Evolutionary conservation across 75 land plant species (phyloP).

Genomic region (Isoetes taiwanensis): DNA sequence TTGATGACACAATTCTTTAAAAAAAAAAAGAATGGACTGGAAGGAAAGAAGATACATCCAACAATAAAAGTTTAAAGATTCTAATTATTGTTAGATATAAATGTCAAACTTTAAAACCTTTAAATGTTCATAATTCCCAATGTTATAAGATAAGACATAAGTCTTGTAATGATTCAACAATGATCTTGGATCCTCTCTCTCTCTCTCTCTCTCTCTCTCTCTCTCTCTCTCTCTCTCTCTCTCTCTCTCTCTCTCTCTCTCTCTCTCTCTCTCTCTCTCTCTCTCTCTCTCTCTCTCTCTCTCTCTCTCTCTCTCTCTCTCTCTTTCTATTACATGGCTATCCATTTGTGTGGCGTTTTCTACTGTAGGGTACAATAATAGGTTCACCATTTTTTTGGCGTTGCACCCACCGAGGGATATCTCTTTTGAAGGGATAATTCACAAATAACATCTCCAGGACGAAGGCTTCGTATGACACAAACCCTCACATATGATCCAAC

Average conservation of each 20-base stretch:
- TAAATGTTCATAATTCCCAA: too few species aligned
- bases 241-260: neutral
- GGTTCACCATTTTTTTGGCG: slow-evolving; percentile 31
- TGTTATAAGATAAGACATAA: too few species aligned
- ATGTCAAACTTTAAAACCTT: too few species aligned
- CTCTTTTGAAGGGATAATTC: slow-evolving; percentile 40
- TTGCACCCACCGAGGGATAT: slow-evolving; percentile 30
- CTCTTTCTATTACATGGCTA: neutral
- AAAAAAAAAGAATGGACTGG: too few species aligned
- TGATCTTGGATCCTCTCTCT: too few species aligned
- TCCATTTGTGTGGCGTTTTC: neutral
- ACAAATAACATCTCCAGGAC: slow-evolving; percentile 37
- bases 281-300: neutral
- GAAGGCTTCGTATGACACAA: neutral
- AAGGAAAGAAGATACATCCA: too few species aligned
- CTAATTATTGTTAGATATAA: too few species aligned
- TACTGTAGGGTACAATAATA: neutral
- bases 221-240: neutral
- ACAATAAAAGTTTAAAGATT: too few species aligned
- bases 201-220: too few species aligned
- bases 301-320: neutral
- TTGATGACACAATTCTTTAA: too few species aligned
- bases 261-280: neutral
- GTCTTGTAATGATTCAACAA: too few species aligned
- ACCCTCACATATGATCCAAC: too few species aligned